Evolutionary conservation across 148 eudicot species (phyloP).

Genomic region (Dianthus caryophyllus): DNA sequence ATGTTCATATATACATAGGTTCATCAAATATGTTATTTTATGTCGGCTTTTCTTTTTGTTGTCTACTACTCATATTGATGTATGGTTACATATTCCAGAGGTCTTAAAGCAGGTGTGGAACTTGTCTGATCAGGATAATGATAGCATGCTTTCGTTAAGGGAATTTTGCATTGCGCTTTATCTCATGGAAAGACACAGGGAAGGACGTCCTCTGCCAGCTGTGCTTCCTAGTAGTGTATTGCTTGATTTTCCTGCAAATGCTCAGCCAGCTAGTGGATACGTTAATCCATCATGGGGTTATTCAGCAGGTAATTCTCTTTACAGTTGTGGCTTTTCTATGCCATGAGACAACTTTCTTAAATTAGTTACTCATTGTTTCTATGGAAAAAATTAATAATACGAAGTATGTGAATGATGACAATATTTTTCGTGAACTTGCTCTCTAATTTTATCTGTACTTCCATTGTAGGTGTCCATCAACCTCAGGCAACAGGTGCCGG

Average conservation of each 20-base stretch:
- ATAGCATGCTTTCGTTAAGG: conserved; percentile 93
- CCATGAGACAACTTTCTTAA: neutral
- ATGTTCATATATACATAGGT: neutral
- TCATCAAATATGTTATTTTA: conserved; percentile 1
- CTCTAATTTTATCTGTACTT: conserved; percentile 6
- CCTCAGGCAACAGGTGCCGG: conserved; percentile 50
- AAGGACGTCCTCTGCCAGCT: conserved; percentile 89
- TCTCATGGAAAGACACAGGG: conserved; percentile 89
- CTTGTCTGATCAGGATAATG: conserved; percentile 98
- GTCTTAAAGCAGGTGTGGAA: conserved; percentile 98
- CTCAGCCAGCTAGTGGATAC: conserved; percentile 48
- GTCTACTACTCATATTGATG: conserved; percentile 18
- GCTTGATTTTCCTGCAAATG: conserved; percentile 51
- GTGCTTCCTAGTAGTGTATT: conserved; percentile 55
- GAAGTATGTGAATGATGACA: neutral
- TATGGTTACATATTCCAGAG: conserved; percentile 56
- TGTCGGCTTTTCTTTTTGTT: neutral
- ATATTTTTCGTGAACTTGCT: neutral
- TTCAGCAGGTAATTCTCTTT: conserved; percentile 53
- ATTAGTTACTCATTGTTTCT: neutral
- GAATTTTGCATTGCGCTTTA: conserved; percentile 97
- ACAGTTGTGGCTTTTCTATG: neutral
- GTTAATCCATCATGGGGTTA: conserved; percentile 60
- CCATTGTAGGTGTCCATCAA: conserved; percentile 57
- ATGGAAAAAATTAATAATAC: neutral